A percentile compares a stretch with the other conserved stretches of the same genome.
phyloP scores from a whole-genome alignment of 805 yeast genomes.

The Wickerhamomyces rabaulensis region DNA sequence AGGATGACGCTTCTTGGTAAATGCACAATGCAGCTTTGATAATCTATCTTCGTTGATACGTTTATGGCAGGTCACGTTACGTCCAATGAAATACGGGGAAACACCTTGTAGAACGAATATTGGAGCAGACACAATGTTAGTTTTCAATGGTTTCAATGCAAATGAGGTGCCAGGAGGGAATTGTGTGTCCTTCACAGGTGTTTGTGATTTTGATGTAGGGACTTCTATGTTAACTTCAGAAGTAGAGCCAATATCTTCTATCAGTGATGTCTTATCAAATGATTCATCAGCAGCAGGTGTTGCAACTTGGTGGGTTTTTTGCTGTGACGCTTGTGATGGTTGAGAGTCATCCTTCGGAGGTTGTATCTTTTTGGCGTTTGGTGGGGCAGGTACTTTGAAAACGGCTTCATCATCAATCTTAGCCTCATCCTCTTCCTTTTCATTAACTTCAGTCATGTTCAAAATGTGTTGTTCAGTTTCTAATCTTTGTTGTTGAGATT shows the following conservation, averaged over 20 bases:
- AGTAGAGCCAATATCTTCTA: constrained; percentile 2
- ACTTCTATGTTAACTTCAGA: background rate
- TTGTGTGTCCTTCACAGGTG: constrained; percentile 3
- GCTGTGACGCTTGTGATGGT: constrained; percentile 11
- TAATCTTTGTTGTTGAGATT: constrained; percentile 55
- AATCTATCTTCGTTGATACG: constrained; percentile 67
- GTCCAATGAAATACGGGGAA: constrained; percentile 67
- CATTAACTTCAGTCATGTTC: constrained; percentile 1
- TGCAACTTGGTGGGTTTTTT: constrained; percentile 1
- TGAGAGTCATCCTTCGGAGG: constrained; percentile 3
- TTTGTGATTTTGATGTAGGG: background rate
- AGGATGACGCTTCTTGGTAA: constrained; percentile 59
- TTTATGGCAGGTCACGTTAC: constrained; percentile 58
- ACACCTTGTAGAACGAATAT: constrained; percentile 63
- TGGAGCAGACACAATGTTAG: constrained; percentile 40
- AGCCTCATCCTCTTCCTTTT: constrained; percentile 1
- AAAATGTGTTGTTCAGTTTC: constrained; percentile 26
- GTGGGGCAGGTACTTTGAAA: constrained; percentile 19
- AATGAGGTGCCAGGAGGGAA: constrained; percentile 59
- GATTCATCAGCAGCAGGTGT: constrained; percentile 11
- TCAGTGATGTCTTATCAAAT: constrained; percentile 19
- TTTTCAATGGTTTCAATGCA: constrained; percentile 46
- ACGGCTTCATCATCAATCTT: constrained; percentile 11
- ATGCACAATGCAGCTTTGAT: constrained; percentile 78
- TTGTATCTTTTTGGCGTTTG: constrained; percentile 1